A percentile compares a stretch with the other conserved stretches of the same genome.
These are phyloP conservation scores for Cyclospora cayetanensis DNA, from an alignment of 169 alveolate species.

Conservation along the genomic window DNA sequence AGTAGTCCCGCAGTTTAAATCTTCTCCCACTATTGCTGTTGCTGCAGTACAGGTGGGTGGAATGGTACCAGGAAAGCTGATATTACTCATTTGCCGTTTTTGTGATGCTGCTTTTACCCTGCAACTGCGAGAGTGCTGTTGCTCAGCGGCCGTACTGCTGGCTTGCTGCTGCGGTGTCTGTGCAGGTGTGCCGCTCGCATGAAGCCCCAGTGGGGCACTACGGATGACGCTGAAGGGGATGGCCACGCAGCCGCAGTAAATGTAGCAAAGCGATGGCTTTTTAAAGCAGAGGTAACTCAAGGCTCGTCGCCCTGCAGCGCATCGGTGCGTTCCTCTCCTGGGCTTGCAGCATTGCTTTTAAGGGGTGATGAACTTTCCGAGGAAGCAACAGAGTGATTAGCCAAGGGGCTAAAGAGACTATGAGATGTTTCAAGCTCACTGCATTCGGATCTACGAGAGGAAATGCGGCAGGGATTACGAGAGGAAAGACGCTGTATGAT, in stretches of 20 bases:
- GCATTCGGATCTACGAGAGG: too few species aligned
- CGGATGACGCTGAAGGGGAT: neutral
- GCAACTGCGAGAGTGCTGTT: neutral
- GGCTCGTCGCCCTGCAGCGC: neutral
- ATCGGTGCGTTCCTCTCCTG: neutral
- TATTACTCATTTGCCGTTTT: too few species aligned
- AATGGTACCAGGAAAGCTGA: too few species aligned
- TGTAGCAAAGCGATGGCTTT: neutral
- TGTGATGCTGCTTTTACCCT: neutral
- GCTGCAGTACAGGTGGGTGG: too few species aligned
- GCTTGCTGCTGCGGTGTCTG: neutral
- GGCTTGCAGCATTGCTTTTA: neutral
- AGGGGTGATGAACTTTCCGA: too few species aligned
- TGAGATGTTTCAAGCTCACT: too few species aligned
- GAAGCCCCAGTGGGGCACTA: neutral
- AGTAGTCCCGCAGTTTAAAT: neutral
- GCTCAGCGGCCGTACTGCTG: neutral
- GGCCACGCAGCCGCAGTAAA: neutral
- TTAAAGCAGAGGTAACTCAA: neutral
- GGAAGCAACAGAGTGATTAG: too few species aligned
- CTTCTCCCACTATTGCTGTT: neutral
- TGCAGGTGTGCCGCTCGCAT: neutral
- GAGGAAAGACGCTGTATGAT: too few species aligned
- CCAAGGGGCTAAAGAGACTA: too few species aligned
- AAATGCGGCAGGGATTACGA: too few species aligned